Base-by-base conservation (phyloP, 129 eudicot species). In the sunflower (Helianthus annuus) region DNA sequence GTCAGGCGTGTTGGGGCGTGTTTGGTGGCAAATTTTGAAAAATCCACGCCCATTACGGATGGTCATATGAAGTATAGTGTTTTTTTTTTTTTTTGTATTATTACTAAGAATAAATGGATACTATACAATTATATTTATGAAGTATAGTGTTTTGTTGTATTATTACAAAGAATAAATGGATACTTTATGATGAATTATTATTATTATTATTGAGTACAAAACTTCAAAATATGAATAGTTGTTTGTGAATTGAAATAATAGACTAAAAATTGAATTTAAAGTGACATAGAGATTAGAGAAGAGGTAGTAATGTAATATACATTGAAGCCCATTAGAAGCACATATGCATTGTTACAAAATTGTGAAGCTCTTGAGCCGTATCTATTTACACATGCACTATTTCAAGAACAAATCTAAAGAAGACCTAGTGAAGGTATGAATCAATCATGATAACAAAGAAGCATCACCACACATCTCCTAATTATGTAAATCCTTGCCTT, bases 401-500 rank as follows among this genome's bases (percentile, higher is more conserved):
- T 64, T 71, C 3, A 53, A 78, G 45, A 78, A 71, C 68, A 70
- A 63, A 71, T 64, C 49, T 62, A 52, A 11, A 29, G 56, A 70
- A 75, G 66, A 63, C 64, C 53, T 61, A 69, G 74, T 32, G 44
- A 68, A 45, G 9, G 5, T 66, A 42, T 17, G 14, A 60, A 27
- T 85, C 64, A 94, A 74, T 94, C 98, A 79, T 94, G 98, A 79
- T 91, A 94, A 63, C 98, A 94, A 57, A 94, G 87, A 57, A 94
- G 97, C 96, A 94, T 90, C 76, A 90, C 96, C 27, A 94, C 97
- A 80, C 98, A 94, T 83, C 98, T 83, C 74, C 87, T 82, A 13
- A 94, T 94, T 51, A 94, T 94, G 84, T 94, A 94, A 68, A 94
- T 89, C 82, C 87, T 87, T 32, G 97, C 96, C 78, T 88, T 87